A percentile compares a stretch with the other conserved stretches of the same genome.
Evolutionary conservation across 1,139 yeast species (phyloP).

Genomic region (Lodderomyces metapsilosis): DNA sequence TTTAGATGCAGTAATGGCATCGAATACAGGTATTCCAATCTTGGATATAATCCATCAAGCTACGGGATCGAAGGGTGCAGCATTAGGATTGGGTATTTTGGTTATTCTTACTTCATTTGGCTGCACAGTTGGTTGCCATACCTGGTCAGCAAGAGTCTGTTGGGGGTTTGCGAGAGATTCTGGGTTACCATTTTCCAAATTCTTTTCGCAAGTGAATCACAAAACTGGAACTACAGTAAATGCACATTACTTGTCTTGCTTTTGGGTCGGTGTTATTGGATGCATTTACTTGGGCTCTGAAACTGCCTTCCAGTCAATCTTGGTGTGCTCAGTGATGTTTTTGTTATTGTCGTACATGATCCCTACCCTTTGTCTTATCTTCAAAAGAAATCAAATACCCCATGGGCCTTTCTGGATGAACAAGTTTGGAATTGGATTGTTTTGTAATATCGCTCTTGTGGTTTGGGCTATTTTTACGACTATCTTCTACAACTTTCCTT

Average conservation of each 20-base stretch:
- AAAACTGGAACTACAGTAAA: conserved; percentile 35
- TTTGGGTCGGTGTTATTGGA: conserved; percentile 36
- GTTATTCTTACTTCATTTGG: conserved; percentile 64
- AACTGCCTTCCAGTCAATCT: conserved; percentile 42
- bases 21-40: conserved; percentile 61
- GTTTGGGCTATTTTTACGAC: conserved; percentile 42
- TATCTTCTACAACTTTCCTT: conserved; percentile 44
- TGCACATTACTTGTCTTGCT: conserved; percentile 37
- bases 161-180: conserved; percentile 78
- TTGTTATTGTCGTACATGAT: conserved; percentile 34
- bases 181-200: conserved; percentile 39
- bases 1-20: conserved; percentile 43
- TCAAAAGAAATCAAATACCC: conserved; percentile 34
- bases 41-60: conserved; percentile 63
- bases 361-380: conserved; percentile 31
- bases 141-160: conserved; percentile 73
- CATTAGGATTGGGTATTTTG: conserved; percentile 56
- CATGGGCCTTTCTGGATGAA: conserved; percentile 54
- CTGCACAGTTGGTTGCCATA: conserved; percentile 68
- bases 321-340: conserved; percentile 37
- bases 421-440: conserved; percentile 20
- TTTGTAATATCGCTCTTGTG: conserved; percentile 22
- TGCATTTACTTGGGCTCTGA: conserved; percentile 43
- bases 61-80: conserved; percentile 52
- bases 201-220: conserved; percentile 31